Evolutionary conservation across 306 rosid genomes (phyloP), one percentile per base, ranked within the genome.

Genomic region (Malus sieversii): DNA sequence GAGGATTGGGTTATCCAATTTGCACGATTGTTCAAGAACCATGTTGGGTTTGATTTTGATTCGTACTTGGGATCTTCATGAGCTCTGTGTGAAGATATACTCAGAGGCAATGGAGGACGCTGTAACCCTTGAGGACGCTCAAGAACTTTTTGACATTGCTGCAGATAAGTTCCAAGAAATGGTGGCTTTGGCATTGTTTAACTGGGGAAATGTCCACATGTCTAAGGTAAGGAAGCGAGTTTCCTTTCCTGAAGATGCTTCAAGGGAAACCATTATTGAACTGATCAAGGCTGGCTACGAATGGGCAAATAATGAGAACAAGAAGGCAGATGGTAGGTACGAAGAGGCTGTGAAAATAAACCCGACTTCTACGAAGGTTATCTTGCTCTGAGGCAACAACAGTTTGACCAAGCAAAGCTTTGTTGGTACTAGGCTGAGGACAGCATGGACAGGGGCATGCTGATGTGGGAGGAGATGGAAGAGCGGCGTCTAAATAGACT

Each of bases 1-100:
- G 96, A 94, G 88, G 97, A 94, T 40, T 94, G 98, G 98, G 89
- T 94, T 78, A 76, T 94, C 32, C 98, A 91, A 81, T 94, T 94
- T 83, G 98, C 98, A 5, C 80, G 96, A 82, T 62, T 94, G 84
- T 94, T 94, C 87, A 94, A 94, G 90, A 94, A 94, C 79, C 97
- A 91, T 75, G 97, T 94, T 71, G 98, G 97, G 51, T 90, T 94
- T 61, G 98, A 90, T 82, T 91, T 96, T 62, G 97, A 90, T 83
- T 68, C 87, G 0, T 94, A 90, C 85, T 78, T 94, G 86, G 93
- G 93, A 91, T 84, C 90, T 94, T 79, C 98, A 94, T 19, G 96
- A 87, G 86, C 83, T 90, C 66, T 95, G 98, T 5, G 89, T 90
- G 97, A 91, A 90, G 83, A 58, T 94, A 23, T 92, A 91, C 80